These are phyloP conservation scores for rapeseed (Brassica napus) DNA, from an alignment of 345 rosid genomes.

Conservation along the genomic window Da-Ae NC_063448.1:56126001-56126500, in stretches of 20 bases:
- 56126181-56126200: conserved; percentile 25
- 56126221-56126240: conserved; percentile 31
- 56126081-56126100: conserved; percentile 41
- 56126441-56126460: conserved; percentile 53
- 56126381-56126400: conserved; percentile 57
- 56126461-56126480: conserved; percentile 40
- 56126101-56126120: conserved; percentile 50
- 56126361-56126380: conserved; percentile 60
- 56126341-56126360: conserved; percentile 57
- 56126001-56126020: conserved; percentile 34
- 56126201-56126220: conserved; percentile 25
- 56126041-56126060: conserved; percentile 50
- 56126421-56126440: conserved; percentile 56
- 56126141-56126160: conserved; percentile 59
- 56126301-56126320: conserved; percentile 55
- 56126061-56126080: conserved; percentile 56
- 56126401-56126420: conserved; percentile 56
- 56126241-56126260: conserved; percentile 40
- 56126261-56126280: conserved; percentile 81
- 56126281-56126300: conserved; percentile 69
- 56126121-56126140: conserved; percentile 66
- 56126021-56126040: conserved; percentile 37
- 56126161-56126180: conserved; percentile 15
- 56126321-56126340: conserved; percentile 32
- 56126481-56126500: conserved; percentile 36